These are phyloP conservation scores for Sarcodon sp. DNA, from an alignment of 768 basidiomycete genomes.

Conservation along the genomic window DNA sequence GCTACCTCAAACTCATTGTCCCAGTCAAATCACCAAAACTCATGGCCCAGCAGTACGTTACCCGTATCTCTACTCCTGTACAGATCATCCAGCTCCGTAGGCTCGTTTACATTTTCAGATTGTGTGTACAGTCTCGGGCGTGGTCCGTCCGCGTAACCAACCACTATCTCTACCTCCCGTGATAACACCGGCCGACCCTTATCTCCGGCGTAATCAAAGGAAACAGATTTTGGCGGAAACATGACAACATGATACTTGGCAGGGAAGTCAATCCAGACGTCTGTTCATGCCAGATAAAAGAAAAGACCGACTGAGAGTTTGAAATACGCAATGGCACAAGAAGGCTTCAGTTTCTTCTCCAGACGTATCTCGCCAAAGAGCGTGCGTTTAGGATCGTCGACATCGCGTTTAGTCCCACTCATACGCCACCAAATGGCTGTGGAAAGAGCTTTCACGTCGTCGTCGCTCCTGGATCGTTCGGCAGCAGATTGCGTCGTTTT, in stretches of 20 bases:
- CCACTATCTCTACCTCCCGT: conserved; percentile 8
- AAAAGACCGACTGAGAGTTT: conserved; percentile 7
- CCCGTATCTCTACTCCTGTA: too few species aligned
- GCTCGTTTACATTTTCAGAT: background rate
- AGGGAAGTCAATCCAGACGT: background rate
- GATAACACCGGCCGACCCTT: conserved; percentile 3
- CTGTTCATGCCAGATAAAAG: background rate
- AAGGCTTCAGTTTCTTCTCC: conserved; percentile 6
- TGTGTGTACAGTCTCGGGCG: conserved; percentile 3
- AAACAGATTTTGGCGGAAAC: conserved; percentile 6
- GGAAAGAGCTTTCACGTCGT: conserved; percentile 1
- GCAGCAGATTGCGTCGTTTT: conserved; percentile 2
- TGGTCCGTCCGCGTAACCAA: conserved; percentile 7
- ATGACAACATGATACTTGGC: conserved; percentile 9
- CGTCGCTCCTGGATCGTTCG: conserved; percentile 1
- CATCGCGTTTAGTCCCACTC: background rate
- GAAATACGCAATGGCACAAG: conserved; percentile 9
- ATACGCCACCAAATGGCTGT: conserved; percentile 8
- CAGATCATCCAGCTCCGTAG: too few species aligned
- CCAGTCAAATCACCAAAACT: too few species aligned
- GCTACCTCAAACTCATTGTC: too few species aligned
- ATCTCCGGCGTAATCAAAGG: conserved; percentile 5
- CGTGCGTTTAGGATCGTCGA: background rate
- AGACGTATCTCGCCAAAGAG: conserved; percentile 10
- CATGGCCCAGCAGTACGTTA: too few species aligned